Base-by-base conservation (phyloP, 495 filamentous ascomycete genomes). In the Parathielavia hyrcaniae region DNA sequence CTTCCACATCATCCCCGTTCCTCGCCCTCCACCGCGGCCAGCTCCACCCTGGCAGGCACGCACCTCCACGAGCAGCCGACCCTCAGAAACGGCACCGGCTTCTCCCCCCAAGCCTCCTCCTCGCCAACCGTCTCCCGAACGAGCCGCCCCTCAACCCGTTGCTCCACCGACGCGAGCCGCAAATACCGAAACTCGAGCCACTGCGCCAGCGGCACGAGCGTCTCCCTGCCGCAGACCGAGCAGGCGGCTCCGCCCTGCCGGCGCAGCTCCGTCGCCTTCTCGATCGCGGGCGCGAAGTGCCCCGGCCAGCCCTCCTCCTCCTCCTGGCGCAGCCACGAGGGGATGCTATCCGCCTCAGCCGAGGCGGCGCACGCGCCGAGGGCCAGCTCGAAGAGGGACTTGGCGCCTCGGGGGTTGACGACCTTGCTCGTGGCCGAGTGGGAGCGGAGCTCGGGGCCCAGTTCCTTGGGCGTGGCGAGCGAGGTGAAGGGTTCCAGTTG, bases 21-120 rank as follows among this genome's bases (percentile, higher is more conserved):
- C 47, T 23, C 36, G n/a, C 23, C 47, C 17, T 23, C 23, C 22
- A 12, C n/a, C 7, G 8, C 35, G 4, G 4, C 26, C 47, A 5
- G 10, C 12, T 59, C 57, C 30, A 53, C 50, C 57, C 55, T 61
- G n/a, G 36, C 35, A 4, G 68, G 80, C 23, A 83, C 70, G 72
- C 87, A 90, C 3, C 62, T 68, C 82, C 81, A 84, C 53, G 85
- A 88, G 67, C 87, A 91, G 1, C 79, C 84, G 34, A 77, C 65
- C 43, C 82, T 73, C 20, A 83, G 61, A 63, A 91, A 87, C 0
- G 87, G 87, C 40, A 89, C 68, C 48, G 57, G 64, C 50, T 36
- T 4, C 14, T 73, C 72, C 11, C 67, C 47, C 5, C 39, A 9
- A 3, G 5, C 14, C 20, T 14, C 38, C 12, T 41, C 55, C 30